Evolutionary conservation across 2,329 filamentous ascomycete genomes (phyloP).

Genomic region (Rhinocladiella similis): DNA sequence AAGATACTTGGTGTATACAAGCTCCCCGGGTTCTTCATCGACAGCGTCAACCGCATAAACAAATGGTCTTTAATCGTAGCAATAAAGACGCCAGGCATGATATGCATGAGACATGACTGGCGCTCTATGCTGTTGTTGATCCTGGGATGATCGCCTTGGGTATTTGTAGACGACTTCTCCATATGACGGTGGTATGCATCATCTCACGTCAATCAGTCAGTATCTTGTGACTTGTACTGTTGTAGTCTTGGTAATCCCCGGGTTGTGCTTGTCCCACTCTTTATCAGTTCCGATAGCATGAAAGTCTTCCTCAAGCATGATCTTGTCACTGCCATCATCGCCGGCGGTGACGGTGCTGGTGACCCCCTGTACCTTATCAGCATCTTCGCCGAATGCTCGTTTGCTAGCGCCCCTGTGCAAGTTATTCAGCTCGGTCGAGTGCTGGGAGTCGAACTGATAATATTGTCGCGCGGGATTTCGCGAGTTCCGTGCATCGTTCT

Average conservation of each 20-base stretch:
- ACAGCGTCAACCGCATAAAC: background rate
- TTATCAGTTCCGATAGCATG: conserved; percentile 10
- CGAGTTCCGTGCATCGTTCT: conserved; percentile 6
- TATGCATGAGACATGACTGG: too few relatives aligned
- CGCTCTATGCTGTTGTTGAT: too few relatives aligned
- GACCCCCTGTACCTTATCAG: conserved; percentile 2
- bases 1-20: background rate
- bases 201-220: background rate
- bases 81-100: background rate
- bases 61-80: background rate
- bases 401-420: conserved; percentile 9
- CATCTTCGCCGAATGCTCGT: background rate
- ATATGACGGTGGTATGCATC: too few relatives aligned
- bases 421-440: conserved; percentile 18
- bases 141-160: too few relatives aligned
- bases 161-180: too few relatives aligned
- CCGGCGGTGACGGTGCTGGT: conserved; percentile 20
- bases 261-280: conserved; percentile 1
- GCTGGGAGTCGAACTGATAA: conserved; percentile 17
- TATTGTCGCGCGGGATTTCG: conserved; percentile 16
- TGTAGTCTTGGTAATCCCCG: conserved; percentile 23
- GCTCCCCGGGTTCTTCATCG: background rate
- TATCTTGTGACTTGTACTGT: conserved; percentile 19
- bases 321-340: conserved; percentile 23
- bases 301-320: conserved; percentile 20